Conservation (phyloP, 1,139 yeast species). For the Protomyces arabidopsidicola region DNA sequence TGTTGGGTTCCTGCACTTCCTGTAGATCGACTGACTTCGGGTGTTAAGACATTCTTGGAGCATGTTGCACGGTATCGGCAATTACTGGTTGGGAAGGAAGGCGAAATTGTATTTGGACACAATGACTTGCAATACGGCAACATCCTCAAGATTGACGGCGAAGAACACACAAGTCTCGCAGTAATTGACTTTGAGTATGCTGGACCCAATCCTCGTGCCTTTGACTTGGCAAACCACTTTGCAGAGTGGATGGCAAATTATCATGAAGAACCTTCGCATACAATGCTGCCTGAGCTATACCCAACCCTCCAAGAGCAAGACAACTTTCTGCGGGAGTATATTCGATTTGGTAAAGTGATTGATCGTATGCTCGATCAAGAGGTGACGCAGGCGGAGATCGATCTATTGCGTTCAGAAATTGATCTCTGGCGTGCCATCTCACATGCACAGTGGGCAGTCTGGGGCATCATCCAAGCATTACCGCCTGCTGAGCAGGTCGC, state of each 20-base stretch:
- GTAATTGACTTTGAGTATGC: constrained; percentile 96
- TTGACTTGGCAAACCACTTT: constrained; percentile 81
- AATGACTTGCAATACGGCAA: constrained; percentile 97
- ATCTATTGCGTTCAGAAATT: constrained; percentile 57
- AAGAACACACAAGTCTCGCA: constrained; percentile 70
- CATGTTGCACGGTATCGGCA: constrained; percentile 50
- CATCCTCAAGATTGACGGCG: constrained; percentile 46
- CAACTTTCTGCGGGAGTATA: constrained; percentile 44
- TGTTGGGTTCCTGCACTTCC: constrained; percentile 63
- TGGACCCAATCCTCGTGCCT: constrained; percentile 88
- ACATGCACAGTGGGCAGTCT: constrained; percentile 75
- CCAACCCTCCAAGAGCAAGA: constrained; percentile 66
- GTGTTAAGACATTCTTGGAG: constrained; percentile 44
- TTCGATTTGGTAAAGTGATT: constrained; percentile 7
- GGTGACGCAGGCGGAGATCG: constrained; percentile 52
- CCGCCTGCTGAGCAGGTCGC: constrained; percentile 1
- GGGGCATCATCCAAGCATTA: constrained; percentile 76
- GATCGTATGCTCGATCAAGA: constrained; percentile 36
- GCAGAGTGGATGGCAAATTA: constrained; percentile 97
- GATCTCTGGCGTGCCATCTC: constrained; percentile 77
- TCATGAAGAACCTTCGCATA: constrained; percentile 62
- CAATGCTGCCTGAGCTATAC: constrained; percentile 52
- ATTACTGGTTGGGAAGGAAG: constrained; percentile 47
- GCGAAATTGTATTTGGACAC: constrained; percentile 45
- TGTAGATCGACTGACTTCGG: not conserved